A percentile compares a stretch with the other conserved stretches of the same genome.
Evolutionary conservation across 768 basidiomycete genomes (phyloP).

Genomic region (Phlebiopsis flavidoalba): DNA sequence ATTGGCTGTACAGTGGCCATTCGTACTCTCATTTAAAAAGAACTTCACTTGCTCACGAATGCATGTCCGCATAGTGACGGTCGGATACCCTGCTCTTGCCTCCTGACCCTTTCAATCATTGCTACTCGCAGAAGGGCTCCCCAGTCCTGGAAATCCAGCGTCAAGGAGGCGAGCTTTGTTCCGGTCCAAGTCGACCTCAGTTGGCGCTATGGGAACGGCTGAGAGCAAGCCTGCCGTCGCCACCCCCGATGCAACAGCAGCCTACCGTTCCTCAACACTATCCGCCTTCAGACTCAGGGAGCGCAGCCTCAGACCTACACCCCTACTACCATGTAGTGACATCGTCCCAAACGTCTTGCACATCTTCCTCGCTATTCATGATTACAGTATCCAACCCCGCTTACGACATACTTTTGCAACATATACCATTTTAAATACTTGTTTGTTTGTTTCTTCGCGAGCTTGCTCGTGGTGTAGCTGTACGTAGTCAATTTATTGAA

Average conservation of each 20-base stretch:
- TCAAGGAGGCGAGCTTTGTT: constrained; percentile 25
- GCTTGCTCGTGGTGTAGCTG: no score
- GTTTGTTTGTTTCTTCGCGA: no score
- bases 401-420: no score
- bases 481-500: no score
- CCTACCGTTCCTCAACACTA: neutral
- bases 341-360: neutral
- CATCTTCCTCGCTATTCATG: neutral
- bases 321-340: neutral
- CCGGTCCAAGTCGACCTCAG: constrained; percentile 1
- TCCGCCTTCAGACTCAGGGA: neutral
- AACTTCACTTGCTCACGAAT: neutral
- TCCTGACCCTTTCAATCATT: constrained; percentile 23
- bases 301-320: neutral
- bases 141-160: constrained; percentile 28
- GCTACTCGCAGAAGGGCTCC: constrained; percentile 24
- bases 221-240: neutral
- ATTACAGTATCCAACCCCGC: no score
- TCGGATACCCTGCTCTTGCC: constrained; percentile 24
- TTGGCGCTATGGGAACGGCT: constrained; percentile 8
- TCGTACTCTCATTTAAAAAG: neutral
- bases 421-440: no score
- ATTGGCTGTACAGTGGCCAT: constrained; percentile 24
- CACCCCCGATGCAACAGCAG: neutral
- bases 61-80: constrained; percentile 23